These are phyloP conservation scores for Oxyria digyna DNA, from an alignment of 148 eudicot genomes.

Conservation along the genomic window DNA sequence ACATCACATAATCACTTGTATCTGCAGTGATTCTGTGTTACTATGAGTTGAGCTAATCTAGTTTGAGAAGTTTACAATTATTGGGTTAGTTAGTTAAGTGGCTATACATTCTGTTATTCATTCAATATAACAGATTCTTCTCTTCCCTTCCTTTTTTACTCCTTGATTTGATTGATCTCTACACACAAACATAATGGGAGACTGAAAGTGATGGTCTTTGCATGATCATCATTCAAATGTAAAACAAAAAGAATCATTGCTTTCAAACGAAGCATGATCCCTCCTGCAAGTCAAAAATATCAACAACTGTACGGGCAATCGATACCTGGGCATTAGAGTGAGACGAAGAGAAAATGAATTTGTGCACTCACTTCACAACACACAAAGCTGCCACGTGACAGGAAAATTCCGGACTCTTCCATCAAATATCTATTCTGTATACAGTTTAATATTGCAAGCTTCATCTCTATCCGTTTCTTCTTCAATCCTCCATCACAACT, in stretches of 20 bases:
- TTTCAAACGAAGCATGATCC: not conserved
- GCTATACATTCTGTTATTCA: no score
- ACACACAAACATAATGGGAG: not conserved
- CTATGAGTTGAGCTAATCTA: no score
- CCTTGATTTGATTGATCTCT: not conserved
- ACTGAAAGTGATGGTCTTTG: not conserved
- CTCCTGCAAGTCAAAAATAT: no score
- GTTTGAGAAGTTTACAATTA: no score
- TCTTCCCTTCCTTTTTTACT: no score
- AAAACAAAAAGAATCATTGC: not conserved
- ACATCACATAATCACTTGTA: no score
- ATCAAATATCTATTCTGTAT: not conserved
- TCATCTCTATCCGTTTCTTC: not conserved
- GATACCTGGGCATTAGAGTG: no score
- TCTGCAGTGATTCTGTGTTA: no score
- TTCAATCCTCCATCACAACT: not conserved
- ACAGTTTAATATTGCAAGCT: not conserved
- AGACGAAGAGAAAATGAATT: no score
- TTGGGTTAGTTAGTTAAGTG: no score
- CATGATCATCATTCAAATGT: not conserved
- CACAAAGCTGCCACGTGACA: not conserved
- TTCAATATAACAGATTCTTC: no score
- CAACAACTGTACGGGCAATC: no score
- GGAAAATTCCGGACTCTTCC: not conserved
- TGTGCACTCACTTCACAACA: not conserved